Evolutionary conservation across 192 early-diverging fungal genomes (phyloP).

Genomic region (Backusella morwellensis): DNA sequence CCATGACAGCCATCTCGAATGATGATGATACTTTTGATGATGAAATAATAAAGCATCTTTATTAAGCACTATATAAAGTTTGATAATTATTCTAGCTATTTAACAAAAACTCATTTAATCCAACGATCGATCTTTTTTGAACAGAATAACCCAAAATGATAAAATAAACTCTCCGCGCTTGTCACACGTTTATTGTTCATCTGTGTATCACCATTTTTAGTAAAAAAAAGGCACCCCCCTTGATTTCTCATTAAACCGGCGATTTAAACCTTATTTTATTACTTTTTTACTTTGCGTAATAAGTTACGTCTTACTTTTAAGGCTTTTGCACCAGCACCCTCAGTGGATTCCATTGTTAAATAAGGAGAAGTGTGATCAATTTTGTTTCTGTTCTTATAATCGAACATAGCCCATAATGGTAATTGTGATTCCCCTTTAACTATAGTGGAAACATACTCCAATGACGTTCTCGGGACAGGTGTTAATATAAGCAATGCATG

Average conservation of each 20-base stretch:
- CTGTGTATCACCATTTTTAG: background rate
- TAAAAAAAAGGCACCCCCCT: background rate
- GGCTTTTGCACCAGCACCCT: constrained; percentile 30
- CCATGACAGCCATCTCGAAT: background rate
- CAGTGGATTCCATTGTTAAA: constrained; percentile 37
- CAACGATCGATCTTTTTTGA: constrained; percentile 7
- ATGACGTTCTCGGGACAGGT: constrained; percentile 27
- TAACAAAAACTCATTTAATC: background rate
- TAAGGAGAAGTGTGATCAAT: constrained; percentile 40
- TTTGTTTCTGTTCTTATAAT: constrained; percentile 28
- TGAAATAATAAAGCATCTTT: background rate
- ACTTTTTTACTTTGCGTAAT: constrained; percentile 15
- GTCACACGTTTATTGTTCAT: constrained; percentile 8
- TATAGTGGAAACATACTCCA: constrained; percentile 36
- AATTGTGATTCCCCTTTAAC: constrained; percentile 56
- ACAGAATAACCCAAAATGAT: background rate
- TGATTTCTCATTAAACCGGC: background rate
- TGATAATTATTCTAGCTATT: background rate
- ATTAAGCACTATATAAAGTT: background rate
- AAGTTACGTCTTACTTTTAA: constrained; percentile 31
- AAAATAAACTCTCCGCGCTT: background rate
- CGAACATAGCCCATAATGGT: constrained; percentile 46
- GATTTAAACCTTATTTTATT: constrained; percentile 1
- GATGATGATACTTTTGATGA: background rate
- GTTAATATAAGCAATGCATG: constrained; percentile 60